Evolutionary conservation across 306 rosid species (phyloP), one percentile per base, ranked within the genome.

Genomic region (Phaseolus lunatus): DNA sequence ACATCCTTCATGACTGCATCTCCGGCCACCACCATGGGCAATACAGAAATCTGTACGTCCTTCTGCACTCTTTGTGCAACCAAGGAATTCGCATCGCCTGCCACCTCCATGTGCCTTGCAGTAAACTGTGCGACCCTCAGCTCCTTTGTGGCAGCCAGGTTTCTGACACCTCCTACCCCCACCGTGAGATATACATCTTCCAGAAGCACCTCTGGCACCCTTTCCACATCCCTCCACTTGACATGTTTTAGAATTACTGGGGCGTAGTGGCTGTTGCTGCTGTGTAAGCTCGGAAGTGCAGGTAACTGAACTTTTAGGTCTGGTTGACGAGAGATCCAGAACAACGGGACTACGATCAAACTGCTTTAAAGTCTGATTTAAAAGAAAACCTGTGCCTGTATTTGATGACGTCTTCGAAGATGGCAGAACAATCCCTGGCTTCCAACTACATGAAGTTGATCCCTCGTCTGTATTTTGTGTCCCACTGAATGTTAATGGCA

Each of bases 71-170:
- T 91, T 93, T n/a, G 98, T 91, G 82, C 98, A 93, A 59, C 98
- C 98, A 81, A 93, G 90, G 83, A 65, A 86, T 65, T 93, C 95
- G 79, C 98, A 93, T 56, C 98, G 89, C 45, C 98, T 86, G n/a
- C 98, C 98, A 22, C 98, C 98, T 79, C 98, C 98, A 72, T 93
- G 98, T 77, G 98, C 98, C 90, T 93, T 93, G 85, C 98, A 93
- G 82, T 91, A 93, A 67, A 88, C 98, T 6, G 98, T 93, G 12
- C 98, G 92, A 59, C 98, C 98, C 87, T 93, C 98, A 1, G 98
- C 97, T 58, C 98, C 98, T 78, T 93, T 93, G 84, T 87, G 93
- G 85, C 98, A 93, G n/a, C 97, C 98, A 75, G 79, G 83, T 86
- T 85, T 91, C 76, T 93, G 97, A 80, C 98, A 93, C 84, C 98